Conservation (phyloP, 1,284 basidiomycete genomes). For the Clitocybe nebularis region DNA sequence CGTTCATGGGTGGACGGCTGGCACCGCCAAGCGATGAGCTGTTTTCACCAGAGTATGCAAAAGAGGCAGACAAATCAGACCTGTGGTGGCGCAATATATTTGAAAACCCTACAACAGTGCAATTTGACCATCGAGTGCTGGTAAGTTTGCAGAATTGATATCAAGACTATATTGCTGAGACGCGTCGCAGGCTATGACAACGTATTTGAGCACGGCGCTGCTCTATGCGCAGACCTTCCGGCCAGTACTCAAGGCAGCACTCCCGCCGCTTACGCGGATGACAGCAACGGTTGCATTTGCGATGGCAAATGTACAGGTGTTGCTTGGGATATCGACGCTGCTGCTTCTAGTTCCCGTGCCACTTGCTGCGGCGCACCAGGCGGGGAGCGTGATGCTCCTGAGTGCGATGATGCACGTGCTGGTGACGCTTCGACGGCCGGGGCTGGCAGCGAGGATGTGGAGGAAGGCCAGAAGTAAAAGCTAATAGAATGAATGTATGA, state of each 20-base stretch:
- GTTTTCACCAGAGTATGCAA: slow-evolving; percentile 73
- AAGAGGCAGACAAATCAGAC: slow-evolving; percentile 65
- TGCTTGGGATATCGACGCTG: slow-evolving; percentile 89
- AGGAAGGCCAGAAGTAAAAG: slow-evolving; percentile 29
- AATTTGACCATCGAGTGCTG: slow-evolving; percentile 93
- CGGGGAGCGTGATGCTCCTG: slow-evolving; percentile 86
- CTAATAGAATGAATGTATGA: not conserved
- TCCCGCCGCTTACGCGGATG: slow-evolving; percentile 68
- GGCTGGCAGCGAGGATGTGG: slow-evolving; percentile 65
- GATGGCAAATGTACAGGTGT: slow-evolving; percentile 84
- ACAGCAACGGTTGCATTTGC: slow-evolving; percentile 70
- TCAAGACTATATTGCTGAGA: not conserved
- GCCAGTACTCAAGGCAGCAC: slow-evolving; percentile 48
- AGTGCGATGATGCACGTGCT: slow-evolving; percentile 82
- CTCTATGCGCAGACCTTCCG: slow-evolving; percentile 59
- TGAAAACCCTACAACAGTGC: slow-evolving; percentile 97
- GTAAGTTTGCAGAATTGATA: slow-evolving; percentile 41
- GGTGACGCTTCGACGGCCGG: slow-evolving; percentile 70
- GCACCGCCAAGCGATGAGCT: slow-evolving; percentile 85
- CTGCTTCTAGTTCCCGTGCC: slow-evolving; percentile 93
- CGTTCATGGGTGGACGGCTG: slow-evolving; percentile 89
- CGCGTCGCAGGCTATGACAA: slow-evolving; percentile 67
- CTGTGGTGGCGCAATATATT: slow-evolving; percentile 91
- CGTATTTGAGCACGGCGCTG: slow-evolving; percentile 67
- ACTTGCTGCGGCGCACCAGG: slow-evolving; percentile 92